Evolutionary conservation across 306 rosid genomes (phyloP), one percentile per base, ranked within the genome.

Genomic region (Pyrus bretschneideri): DNA sequence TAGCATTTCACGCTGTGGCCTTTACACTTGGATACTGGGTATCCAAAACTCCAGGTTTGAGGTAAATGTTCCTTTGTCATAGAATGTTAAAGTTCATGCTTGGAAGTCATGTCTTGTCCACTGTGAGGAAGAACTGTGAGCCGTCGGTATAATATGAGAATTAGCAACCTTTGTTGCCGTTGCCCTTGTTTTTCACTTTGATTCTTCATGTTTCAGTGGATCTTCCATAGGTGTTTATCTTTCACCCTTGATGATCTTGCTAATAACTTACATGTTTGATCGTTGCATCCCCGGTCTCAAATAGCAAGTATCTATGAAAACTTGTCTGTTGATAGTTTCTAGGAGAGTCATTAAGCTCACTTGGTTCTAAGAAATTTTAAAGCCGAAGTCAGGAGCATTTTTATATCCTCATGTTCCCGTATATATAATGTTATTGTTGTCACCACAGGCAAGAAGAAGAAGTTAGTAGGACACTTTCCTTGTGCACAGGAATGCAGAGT

Each of bases 401-500:
- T 27, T 6, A 35, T 57, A 55, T 27, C 15, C 17, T 25, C 76
- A 23, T 8, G 33, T 45, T 21, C 30, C 4, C 38, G 65, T 84
- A 77, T 73, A 75, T 29, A 66, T 57, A 57, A 76, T 60, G 8
- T 60, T 19, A 33, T 68, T 49, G 38, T 22, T 78, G 51, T 80
- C 46, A 70, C 85, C 38, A 64, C 87, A 94, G 98, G 89, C 97
- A 89, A 79, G 97, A 88, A 67, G 96, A 95, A 80, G 85, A 73
- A 57, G 97, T 88, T 30, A 86, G 86, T 81, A 83, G 90, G 73
- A 92, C 97, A 10, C 90, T 95, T 76, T 91, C 99, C 18, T 74
- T 95, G 30, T 95, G 99, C 89, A 92, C 96, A 12, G 99, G 99
- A 80, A 95, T 95, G 99, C 99, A 95, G 75, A 95, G 99, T 85